Percentiles rank a stretch among this genome's conserved stretches.
These are phyloP conservation scores for Lachnellula occidentalis DNA, from an alignment of 2,329 filamentous ascomycete species.

Conservation along the genomic window DNA sequence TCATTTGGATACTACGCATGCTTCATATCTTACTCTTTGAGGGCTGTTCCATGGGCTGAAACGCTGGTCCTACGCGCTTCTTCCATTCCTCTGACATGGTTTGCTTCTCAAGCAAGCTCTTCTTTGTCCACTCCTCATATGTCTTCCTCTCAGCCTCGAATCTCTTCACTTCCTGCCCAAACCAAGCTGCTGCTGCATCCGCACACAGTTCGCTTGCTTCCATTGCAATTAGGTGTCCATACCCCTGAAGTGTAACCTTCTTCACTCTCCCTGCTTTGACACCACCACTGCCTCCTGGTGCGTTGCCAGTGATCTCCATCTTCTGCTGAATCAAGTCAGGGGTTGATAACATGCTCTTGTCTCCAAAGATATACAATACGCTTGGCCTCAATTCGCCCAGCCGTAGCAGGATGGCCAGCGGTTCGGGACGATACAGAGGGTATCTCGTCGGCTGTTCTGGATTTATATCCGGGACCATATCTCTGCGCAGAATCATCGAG, in stretches of 20 bases:
- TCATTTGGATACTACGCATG: neutral
- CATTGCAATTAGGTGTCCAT: constrained; percentile 80
- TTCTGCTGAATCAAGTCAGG: constrained; percentile 50
- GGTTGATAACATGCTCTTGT: constrained; percentile 49
- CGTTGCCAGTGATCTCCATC: constrained; percentile 57
- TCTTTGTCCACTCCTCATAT: constrained; percentile 50
- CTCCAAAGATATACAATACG: constrained; percentile 66
- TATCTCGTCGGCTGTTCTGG: constrained; percentile 23
- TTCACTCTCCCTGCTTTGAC: constrained; percentile 59
- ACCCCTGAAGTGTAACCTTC: constrained; percentile 55
- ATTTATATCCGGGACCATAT: constrained; percentile 37
- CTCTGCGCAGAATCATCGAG: constrained; percentile 39
- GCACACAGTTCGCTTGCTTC: constrained; percentile 68
- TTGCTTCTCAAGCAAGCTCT: constrained; percentile 48
- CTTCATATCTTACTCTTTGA: constrained; percentile 13
- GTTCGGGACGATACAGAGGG: constrained; percentile 65
- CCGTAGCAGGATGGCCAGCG: constrained; percentile 47
- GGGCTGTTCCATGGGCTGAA: constrained; percentile 5
- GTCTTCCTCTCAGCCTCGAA: constrained; percentile 53
- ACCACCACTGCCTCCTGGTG: constrained; percentile 63
- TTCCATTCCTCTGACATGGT: constrained; percentile 51
- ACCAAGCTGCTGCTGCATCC: constrained; percentile 49
- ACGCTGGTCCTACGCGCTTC: constrained; percentile 26
- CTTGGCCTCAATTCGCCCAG: constrained; percentile 58
- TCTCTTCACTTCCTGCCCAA: constrained; percentile 48